phyloP scores from a whole-genome alignment of 805 yeast species.

The Ogataea parapolymorpha region DNA sequence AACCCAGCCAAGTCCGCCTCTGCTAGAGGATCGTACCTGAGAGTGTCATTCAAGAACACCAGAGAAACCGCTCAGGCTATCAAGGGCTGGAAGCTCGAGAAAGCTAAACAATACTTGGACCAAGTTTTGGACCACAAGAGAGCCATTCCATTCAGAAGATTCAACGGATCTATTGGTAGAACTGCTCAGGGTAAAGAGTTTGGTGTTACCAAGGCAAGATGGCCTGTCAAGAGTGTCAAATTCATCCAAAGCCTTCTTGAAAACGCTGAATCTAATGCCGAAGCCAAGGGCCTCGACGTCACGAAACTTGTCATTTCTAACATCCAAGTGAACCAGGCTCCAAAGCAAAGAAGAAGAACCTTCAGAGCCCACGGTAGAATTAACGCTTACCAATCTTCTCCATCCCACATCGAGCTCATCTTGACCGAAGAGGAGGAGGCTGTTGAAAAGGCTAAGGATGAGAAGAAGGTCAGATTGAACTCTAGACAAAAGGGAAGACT shows the following conservation, averaged over 20 bases:
- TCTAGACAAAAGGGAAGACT: conserved; percentile 92
- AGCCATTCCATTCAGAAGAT: conserved; percentile 99
- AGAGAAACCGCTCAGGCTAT: conserved; percentile 99
- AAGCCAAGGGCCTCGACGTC: conserved; percentile 96
- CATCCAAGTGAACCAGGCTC: conserved; percentile 99
- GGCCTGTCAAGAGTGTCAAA: conserved; percentile 99
- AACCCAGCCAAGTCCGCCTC: conserved; percentile 99
- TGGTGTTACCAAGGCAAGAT: conserved; percentile 99
- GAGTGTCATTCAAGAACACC: conserved; percentile 99
- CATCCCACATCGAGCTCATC: conserved; percentile 97
- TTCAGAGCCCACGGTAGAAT: conserved; percentile 99
- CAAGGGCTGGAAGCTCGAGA: conserved; percentile 96
- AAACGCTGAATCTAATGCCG: conserved; percentile 99
- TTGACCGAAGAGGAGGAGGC: conserved; percentile 93
- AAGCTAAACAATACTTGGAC: conserved; percentile 91
- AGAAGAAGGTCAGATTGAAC: conserved; percentile 62
- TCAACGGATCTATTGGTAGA: conserved; percentile 94
- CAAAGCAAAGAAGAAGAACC: conserved; percentile 99
- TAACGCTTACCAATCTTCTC: conserved; percentile 98
- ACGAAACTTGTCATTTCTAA: conserved; percentile 92
- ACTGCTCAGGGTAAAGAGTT: conserved; percentile 99
- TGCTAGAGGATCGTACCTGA: conserved; percentile 98
- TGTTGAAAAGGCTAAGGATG: conserved; percentile 78
- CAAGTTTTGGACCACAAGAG: conserved; percentile 97
- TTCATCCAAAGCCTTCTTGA: conserved; percentile 90